phyloP scores from a whole-genome alignment of 805 yeast genomes.

The Danielozyma ontarioensis region DNA sequence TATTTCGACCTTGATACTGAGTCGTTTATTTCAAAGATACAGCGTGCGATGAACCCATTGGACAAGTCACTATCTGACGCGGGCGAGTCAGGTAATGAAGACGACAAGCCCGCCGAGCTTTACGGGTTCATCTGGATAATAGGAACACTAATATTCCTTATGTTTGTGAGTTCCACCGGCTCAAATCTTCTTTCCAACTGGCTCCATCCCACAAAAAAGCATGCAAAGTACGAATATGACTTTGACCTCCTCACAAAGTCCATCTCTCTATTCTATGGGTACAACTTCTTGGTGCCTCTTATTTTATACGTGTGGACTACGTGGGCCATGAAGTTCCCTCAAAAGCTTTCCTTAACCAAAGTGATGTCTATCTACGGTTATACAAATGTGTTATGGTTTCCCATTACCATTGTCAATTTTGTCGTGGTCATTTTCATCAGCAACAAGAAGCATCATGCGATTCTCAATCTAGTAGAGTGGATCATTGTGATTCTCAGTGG shows the following conservation, averaged over 20 bases:
- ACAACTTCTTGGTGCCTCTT: conserved; percentile 63
- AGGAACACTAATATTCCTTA: conserved; percentile 67
- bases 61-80: conserved; percentile 15
- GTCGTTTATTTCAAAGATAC: conserved; percentile 53
- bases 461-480: conserved; percentile 59
- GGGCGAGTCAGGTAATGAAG: conserved; percentile 16
- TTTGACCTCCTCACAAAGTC: conserved; percentile 64
- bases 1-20: conserved; percentile 66
- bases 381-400: conserved; percentile 80
- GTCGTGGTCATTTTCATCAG: conserved; percentile 49
- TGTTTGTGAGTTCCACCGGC: conserved; percentile 73
- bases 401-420: conserved; percentile 61
- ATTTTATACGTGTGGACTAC: conserved; percentile 47
- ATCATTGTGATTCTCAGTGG: conserved; percentile 56
- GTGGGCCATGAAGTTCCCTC: conserved; percentile 49
- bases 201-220: conserved; percentile 34
- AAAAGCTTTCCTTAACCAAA: conserved; percentile 48
- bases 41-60: conserved; percentile 54
- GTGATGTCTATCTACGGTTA: conserved; percentile 79
- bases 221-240: conserved; percentile 47
- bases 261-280: conserved; percentile 68
- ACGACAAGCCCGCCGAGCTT: conserved; percentile 50
- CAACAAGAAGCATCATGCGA: conserved; percentile 21
- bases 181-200: conserved; percentile 59
- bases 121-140: conserved; percentile 93